Evolutionary conservation across 2,329 filamentous ascomycete species (phyloP), one percentile per base, ranked within the genome.

Genomic region (Beauveria sp.): DNA sequence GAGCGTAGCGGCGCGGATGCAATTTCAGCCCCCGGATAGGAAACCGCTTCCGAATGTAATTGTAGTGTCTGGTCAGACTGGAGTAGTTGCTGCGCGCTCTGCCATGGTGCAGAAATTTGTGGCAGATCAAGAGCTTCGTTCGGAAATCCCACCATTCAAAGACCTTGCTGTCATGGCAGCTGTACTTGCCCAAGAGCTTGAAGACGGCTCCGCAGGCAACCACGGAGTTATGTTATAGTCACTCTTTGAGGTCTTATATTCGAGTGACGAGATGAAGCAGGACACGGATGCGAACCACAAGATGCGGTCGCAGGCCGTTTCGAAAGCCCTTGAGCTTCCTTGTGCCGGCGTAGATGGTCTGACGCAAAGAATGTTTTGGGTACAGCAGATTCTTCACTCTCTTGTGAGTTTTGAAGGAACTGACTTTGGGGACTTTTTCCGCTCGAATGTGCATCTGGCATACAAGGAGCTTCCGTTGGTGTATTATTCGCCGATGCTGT

Each of bases 331-430:
- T 49, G 67, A 69, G 24, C 42, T 70, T 3, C 58, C 65, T 2
- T 58, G 55, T 9, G 20, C 55, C 4, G 9, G 45, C 0, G 43
- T 56, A 6, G n/a, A 66, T 1, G 67, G 68, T 0, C 54, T 65
- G 12, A 71, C 70, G 0, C 66, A 67, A 50, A 63, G 65, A 16
- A 65, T 67, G 58, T 72, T 73, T 22, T 72, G 71, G 71, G 66
- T 67, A 0, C 69, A 67, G 58, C 65, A 70, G 38, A 63, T 69
- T 0, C 64, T 70, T 10, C 47, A 64, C 2, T 64, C 42, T 14
- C 69, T 57, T 54, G 64, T 18, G 42, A 60, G 26, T 12, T 12
- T 59, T 40, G 3, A 40, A 8, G 0, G 5, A n/a, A 1, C 7
- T 16, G 20, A 14, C 16, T 70, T 73, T 63, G 65, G 66, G 0